Evolutionary conservation across 208 protist species (phyloP).

Genomic region (Hexamita inflata): DNA sequence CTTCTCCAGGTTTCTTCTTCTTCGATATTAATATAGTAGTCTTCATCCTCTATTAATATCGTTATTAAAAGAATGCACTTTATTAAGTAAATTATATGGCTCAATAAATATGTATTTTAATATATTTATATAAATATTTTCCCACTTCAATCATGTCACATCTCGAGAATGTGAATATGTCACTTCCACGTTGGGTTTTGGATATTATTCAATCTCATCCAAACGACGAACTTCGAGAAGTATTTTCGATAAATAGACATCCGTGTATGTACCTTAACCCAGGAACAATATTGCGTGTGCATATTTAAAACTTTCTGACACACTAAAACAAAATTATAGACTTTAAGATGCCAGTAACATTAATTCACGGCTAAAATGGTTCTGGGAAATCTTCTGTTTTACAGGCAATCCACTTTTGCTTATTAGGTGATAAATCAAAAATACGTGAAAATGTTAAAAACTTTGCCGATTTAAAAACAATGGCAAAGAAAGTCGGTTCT

Average conservation of each 20-base stretch:
- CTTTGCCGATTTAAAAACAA: neutral
- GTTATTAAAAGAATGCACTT: too few relatives aligned
- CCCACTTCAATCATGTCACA: too few relatives aligned
- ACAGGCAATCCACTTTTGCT: neutral
- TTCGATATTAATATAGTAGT: too few relatives aligned
- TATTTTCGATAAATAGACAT: neutral
- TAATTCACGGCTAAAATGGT: neutral
- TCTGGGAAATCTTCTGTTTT: neutral
- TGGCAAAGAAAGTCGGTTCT: neutral
- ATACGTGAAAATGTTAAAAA: neutral
- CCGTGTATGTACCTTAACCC: neutral
- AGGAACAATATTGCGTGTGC: neutral
- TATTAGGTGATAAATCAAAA: neutral
- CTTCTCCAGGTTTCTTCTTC: too few relatives aligned
- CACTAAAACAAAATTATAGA: neutral
- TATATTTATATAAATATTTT: too few relatives aligned
- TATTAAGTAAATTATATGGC: too few relatives aligned
- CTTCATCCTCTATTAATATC: too few relatives aligned
- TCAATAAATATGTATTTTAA: too few relatives aligned
- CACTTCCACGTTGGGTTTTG: too few relatives aligned
- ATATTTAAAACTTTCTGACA: neutral
- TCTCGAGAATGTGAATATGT: too few relatives aligned
- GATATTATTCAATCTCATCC: too few relatives aligned
- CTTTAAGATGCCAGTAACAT: neutral
- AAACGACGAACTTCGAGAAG: neutral